Percentiles rank a stretch among this genome's conserved stretches.
Conservation (phyloP, 768 basidiomycete species). For the Suillus decipiens region DNA sequence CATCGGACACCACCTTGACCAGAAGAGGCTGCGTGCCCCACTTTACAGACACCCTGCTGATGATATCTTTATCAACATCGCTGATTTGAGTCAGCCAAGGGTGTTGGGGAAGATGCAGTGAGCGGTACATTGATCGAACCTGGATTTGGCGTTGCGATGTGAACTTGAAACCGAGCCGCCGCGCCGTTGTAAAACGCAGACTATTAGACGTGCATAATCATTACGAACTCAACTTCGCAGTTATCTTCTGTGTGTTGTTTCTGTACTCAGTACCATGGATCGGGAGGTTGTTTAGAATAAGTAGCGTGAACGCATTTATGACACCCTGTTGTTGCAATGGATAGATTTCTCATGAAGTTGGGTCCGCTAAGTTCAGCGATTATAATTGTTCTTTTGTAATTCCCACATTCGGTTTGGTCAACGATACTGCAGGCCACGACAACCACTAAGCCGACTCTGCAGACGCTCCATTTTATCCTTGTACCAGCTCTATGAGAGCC, state of each 20-base stretch:
- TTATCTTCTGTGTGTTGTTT: not conserved
- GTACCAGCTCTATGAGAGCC: too few species aligned
- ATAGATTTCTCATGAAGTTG: too few species aligned
- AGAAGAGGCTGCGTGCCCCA: conserved; percentile 91
- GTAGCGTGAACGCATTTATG: too few species aligned
- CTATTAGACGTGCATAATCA: not conserved
- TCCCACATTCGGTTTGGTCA: too few species aligned
- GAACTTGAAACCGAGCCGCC: not conserved
- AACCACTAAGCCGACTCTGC: too few species aligned
- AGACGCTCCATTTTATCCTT: too few species aligned
- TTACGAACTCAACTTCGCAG: not conserved
- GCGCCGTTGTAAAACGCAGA: not conserved
- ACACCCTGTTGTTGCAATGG: too few species aligned
- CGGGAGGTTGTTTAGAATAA: not conserved
- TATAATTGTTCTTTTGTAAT: too few species aligned
- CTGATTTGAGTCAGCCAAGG: conserved; percentile 77
- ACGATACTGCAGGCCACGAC: too few species aligned
- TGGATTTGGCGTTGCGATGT: too few species aligned
- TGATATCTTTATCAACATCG: conserved; percentile 96
- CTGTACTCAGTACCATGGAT: conserved; percentile 1
- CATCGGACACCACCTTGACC: conserved; percentile 95
- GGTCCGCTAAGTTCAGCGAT: too few species aligned
- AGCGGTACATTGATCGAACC: not conserved
- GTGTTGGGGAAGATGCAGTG: conserved; percentile 54
- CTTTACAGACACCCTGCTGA: conserved; percentile 95